Percentiles rank a stretch among this genome's conserved stretches.
phyloP scores from a whole-genome alignment of 805 yeast genomes.

The Candida saitoana region DNA sequence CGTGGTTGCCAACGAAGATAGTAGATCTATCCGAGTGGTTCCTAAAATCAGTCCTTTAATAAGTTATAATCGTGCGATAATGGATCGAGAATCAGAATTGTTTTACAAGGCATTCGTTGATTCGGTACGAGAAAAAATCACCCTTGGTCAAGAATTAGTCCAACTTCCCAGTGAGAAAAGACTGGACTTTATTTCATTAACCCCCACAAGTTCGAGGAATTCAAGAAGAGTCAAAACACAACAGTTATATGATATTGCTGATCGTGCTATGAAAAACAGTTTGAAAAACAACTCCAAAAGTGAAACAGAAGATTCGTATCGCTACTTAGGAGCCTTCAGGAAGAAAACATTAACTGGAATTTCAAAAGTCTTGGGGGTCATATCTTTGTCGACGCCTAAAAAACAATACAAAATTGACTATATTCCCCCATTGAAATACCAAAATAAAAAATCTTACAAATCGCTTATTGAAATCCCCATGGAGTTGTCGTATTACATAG shows the following conservation, averaged over 20 bases:
- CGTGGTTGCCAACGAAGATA: constrained; percentile 32
- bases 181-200: constrained; percentile 6
- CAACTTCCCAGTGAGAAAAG: constrained; percentile 11
- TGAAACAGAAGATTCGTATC: constrained; percentile 23
- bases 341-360: constrained; percentile 33
- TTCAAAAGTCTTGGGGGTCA: constrained; percentile 25
- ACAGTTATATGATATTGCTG: constrained; percentile 29
- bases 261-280: constrained; percentile 15
- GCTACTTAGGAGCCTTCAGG: constrained; percentile 27
- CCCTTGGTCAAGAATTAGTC: constrained; percentile 17
- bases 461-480: constrained; percentile 28
- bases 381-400: constrained; percentile 36
- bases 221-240: constrained; percentile 19
- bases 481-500: constrained; percentile 23
- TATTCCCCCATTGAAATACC: constrained; percentile 28
- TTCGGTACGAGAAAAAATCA: constrained; percentile 25
- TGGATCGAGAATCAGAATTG: constrained; percentile 17
- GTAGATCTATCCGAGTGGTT: constrained; percentile 31
- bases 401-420: constrained; percentile 23
- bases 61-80: constrained; percentile 10
- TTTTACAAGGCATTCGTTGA: constrained; percentile 34
- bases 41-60: constrained; percentile 25
- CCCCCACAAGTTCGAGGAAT: constrained; percentile 20
- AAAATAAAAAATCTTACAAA: constrained; percentile 13
- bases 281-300: constrained; percentile 13